Base-by-base conservation (phyloP, 805 yeast genomes). In the Saccharomycopsis malanga region DNA sequence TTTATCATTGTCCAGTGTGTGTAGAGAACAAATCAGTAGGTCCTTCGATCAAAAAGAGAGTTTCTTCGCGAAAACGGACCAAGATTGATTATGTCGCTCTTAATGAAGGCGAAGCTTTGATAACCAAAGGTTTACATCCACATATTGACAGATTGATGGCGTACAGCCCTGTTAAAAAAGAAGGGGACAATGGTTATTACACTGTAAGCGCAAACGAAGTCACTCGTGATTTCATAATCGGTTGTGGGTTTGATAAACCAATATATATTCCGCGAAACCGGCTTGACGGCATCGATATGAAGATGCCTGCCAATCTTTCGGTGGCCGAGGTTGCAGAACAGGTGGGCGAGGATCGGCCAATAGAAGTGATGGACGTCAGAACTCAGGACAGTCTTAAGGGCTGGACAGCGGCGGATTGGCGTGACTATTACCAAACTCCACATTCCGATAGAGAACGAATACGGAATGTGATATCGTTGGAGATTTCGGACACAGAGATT, bases 281-380 rank as follows among this genome's bases (percentile, higher is more conserved):
- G 10, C 12, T 9, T 12, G 12, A 12, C 30, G 30, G 30, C 30
- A 27, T 12, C 10, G 30, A 12, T 12, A 27, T 12, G 10, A 7
- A 12, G 30, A 27, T 27, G 30, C 30, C 30, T 12, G 10, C 30
- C 12, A 12, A 12, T 12, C 12, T 27, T 7, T 27, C 30, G 10
- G 30, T 27, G 30, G 30, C 30, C 30, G 30, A 27, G 30, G 30
- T 27, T 12, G 30, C 30, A 7, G 30, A 7, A 7, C 30, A 12
- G 10, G 7, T 7, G 10, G 30, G 30, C 30, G 30, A 7, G 30
- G 30, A 27, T 12, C 30, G 12, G 30, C 30, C 30, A 7, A 27
- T 88, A 1, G 94, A 86, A 46, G 95, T 88, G 1, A 86, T 88
- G 91, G 96, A 88, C 60, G 95, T 87, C 3, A 69, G 83, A 20